These are phyloP conservation scores for Backusella mclennaniae DNA, from an alignment of 192 early-diverging fungal species.

Conservation along the genomic window DNA sequence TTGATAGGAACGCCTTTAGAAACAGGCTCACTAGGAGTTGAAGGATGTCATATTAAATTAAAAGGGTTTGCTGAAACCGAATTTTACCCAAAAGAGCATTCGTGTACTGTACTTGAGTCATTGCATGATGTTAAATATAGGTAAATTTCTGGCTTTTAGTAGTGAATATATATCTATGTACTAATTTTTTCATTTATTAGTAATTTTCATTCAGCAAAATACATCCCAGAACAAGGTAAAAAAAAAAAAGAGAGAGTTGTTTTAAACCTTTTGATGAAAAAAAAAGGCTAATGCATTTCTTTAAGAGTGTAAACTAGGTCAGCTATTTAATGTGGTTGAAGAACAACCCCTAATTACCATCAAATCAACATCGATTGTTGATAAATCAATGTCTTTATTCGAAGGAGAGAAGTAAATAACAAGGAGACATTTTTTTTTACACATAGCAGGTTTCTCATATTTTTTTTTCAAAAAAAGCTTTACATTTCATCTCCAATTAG, in stretches of 20 bases:
- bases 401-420: constrained; percentile 62
- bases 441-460: not conserved
- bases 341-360: constrained; percentile 68
- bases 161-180: not conserved
- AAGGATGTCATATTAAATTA: constrained; percentile 58
- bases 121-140: not conserved
- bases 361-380: constrained; percentile 50
- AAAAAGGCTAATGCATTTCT: no score
- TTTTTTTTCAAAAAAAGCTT: not conserved
- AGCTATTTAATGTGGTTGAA: constrained; percentile 47
- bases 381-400: constrained; percentile 73
- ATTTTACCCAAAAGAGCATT: constrained; percentile 27
- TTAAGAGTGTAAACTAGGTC: not conserved
- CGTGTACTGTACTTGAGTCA: not conserved
- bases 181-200: not conserved
- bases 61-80: constrained; percentile 52
- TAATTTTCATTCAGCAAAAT: not conserved
- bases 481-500: constrained; percentile 38
- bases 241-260: not conserved
- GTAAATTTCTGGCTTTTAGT: not conserved
- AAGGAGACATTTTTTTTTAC: not conserved
- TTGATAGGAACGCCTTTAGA: constrained; percentile 61
- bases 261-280: not conserved
- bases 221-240: not conserved
- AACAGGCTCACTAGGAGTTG: constrained; percentile 58